Base-by-base conservation (phyloP, 2,329 filamentous ascomycete genomes). In the Capronia epimyces region DNA sequence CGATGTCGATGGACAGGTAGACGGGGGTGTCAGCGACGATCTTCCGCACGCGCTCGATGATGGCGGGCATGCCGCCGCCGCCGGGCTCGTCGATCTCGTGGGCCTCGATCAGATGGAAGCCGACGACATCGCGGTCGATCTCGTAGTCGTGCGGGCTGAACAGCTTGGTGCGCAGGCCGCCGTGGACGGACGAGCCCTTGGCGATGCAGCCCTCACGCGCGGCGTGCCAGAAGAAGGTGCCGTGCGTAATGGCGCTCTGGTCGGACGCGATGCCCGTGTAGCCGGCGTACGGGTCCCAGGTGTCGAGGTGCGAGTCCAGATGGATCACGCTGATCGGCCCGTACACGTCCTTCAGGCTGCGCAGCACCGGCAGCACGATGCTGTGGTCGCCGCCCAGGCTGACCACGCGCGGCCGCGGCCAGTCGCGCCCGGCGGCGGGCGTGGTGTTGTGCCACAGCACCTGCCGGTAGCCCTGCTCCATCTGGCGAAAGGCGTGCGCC, bases 221-320 rank as follows among this genome's bases (percentile, higher is more conserved):
- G 0, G 87, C 88, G 65, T 91, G 86, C 71, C 84, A 93, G 71
- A 94, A 94, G 73, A 91, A 93, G 0, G 87, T 93, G 34, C 88
- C 88, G 70, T 93, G 87, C 70, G 93, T 94, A 71, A 94, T 83
- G 57, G 77, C 77, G 20, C 87, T 87, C 32, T 83, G 80, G 53
- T 89, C 79, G 21, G 81, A 86, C 0, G 87, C 87, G 0, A 86
- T 83, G 22, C 87, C 88, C 43, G 88, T 88, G 62, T 94, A 94
- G 13, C 61, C 59, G 24, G 93, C 88, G 66, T 91, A 91, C 32
- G 88, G 88, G 52, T 80, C 81, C 87, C 87, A 87, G 63, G 76
- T 76, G 57, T 78, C 76, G 3, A 81, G 68, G 63, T 82, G 80
- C 40, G 73, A 77, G 64, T 82, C 80, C 60, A 83, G 82, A 64